These are phyloP conservation scores for Neurospora sp. DNA, from an alignment of 495 filamentous ascomycete species.

Conservation along the genomic window DNA sequence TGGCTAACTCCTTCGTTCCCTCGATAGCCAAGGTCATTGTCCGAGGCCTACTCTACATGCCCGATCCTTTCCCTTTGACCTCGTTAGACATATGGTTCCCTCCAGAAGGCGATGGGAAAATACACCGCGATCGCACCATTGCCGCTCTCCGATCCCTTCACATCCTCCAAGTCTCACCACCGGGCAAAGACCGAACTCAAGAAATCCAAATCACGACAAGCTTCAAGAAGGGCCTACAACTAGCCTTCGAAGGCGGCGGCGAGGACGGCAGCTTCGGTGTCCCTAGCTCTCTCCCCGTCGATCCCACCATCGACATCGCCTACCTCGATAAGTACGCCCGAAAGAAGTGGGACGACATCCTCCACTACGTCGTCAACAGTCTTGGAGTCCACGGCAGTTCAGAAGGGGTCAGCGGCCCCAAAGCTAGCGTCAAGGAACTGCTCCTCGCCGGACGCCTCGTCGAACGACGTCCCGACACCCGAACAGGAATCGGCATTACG, in stretches of 20 bases:
- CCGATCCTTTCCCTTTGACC: conserved; percentile 57
- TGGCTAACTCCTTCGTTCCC: conserved; percentile 6
- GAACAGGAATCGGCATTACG: conserved; percentile 58
- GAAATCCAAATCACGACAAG: conserved; percentile 62
- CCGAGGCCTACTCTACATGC: conserved; percentile 85
- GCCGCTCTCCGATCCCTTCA: conserved; percentile 71
- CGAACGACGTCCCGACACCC: conserved; percentile 43
- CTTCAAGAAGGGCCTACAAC: conserved; percentile 66
- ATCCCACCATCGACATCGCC: conserved; percentile 46
- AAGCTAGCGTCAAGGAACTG: conserved; percentile 70
- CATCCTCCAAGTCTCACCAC: conserved; percentile 55
- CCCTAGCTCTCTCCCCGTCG: conserved; percentile 51
- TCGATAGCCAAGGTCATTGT: conserved; percentile 81
- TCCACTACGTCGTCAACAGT: conserved; percentile 81
- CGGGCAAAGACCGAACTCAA: conserved; percentile 46
- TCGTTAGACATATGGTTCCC: conserved; percentile 76
- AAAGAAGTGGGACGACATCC: conserved; percentile 86
- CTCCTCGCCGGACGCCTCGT: conserved; percentile 74
- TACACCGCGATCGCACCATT: conserved; percentile 73
- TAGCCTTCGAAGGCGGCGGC: conserved; percentile 79
- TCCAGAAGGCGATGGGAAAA: conserved; percentile 51
- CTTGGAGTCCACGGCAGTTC: conserved; percentile 21
- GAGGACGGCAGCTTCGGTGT: conserved; percentile 83
- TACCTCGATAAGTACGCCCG: conserved; percentile 82
- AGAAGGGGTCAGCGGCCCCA: conserved; percentile 39